Percentiles rank a stretch among this genome's conserved stretches.
Evolutionary conservation across 768 basidiomycete species (phyloP).

Genomic region (Porphyrellus cyaneotinctus): DNA sequence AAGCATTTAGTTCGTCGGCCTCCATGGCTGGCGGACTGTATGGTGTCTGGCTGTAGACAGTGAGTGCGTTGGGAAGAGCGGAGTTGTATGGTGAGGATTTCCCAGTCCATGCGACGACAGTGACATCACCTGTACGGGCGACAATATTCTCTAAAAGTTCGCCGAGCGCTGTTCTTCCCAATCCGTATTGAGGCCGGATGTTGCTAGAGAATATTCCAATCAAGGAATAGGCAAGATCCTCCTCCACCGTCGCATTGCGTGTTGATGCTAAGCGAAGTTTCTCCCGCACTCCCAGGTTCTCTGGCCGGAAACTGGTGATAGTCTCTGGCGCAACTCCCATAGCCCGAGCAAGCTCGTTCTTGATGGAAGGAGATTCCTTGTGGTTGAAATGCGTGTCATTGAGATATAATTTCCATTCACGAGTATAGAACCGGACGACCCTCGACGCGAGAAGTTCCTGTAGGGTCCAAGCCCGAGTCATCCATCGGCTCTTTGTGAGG

Average conservation of each 20-base stretch:
- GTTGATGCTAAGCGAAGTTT: conserved; percentile 13
- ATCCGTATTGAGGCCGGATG: background rate
- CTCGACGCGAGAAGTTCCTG: conserved; percentile 6
- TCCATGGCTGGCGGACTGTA: background rate
- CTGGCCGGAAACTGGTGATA: conserved; percentile 1
- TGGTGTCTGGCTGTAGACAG: conserved; percentile 2
- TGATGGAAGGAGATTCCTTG: conserved; percentile 6
- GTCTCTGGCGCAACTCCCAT: background rate
- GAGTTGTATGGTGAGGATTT: conserved; percentile 5
- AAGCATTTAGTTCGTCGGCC: background rate
- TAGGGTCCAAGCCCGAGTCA: background rate
- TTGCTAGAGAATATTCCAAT: conserved; percentile 12
- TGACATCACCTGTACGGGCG: conserved; percentile 2
- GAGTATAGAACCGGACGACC: conserved; percentile 9
- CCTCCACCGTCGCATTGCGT: conserved; percentile 1
- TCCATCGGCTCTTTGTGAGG: background rate
- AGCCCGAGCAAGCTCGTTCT: conserved; percentile 5
- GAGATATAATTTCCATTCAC: conserved; percentile 7
- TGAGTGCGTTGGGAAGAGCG: conserved; percentile 5
- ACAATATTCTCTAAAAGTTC: conserved; percentile 5
- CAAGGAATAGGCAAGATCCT: conserved; percentile 9
- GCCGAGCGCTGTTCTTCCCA: conserved; percentile 1
- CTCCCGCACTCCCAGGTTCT: conserved; percentile 2
- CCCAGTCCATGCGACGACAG: conserved; percentile 7
- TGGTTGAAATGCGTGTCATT: conserved; percentile 4